A percentile compares a stretch with the other conserved stretches of the same genome.
Conservation (phyloP, 257 asterid genomes). For the Hygrophila difformis region DNA sequence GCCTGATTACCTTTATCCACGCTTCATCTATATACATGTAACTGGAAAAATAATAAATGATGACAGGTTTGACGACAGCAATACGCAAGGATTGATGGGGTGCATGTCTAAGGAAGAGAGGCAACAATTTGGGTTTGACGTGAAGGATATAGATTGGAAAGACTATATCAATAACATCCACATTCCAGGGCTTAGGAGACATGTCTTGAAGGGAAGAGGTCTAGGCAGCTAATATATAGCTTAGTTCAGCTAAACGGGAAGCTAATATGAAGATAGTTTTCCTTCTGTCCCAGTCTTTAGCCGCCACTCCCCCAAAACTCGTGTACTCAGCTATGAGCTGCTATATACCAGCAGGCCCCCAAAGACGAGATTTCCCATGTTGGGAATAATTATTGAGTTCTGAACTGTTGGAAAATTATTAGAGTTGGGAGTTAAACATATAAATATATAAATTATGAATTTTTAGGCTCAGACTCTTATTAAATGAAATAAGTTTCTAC, state of each 20-base stretch:
- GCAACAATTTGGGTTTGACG: constrained; percentile 66
- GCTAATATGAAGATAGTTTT: no score
- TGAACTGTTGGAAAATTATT: no score
- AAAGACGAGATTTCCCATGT: no score
- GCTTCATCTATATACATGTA: constrained; percentile 9
- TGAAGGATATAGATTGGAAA: constrained; percentile 84
- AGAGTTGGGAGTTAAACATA: no score
- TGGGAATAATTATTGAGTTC: no score
- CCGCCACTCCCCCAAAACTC: constrained; percentile 10
- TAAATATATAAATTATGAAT: no score
- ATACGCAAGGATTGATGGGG: constrained; percentile 60
- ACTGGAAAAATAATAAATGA: constrained; percentile 2
- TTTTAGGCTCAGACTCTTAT: no score
- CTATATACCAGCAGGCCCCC: no score
- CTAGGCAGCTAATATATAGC: constrained; percentile 26
- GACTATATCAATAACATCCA: constrained; percentile 78
- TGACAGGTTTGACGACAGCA: constrained; percentile 91
- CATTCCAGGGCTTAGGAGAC: constrained; percentile 37
- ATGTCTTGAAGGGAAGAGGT: constrained; percentile 93
- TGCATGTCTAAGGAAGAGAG: constrained; percentile 69
- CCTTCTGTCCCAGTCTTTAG: no score
- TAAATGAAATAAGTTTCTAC: no score
- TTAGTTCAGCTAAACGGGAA: constrained; percentile 1
- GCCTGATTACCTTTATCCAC: no score
- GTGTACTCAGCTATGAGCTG: no score